Conservation (phyloP, 768 basidiomycete species). For the Chiua virens region DNA sequence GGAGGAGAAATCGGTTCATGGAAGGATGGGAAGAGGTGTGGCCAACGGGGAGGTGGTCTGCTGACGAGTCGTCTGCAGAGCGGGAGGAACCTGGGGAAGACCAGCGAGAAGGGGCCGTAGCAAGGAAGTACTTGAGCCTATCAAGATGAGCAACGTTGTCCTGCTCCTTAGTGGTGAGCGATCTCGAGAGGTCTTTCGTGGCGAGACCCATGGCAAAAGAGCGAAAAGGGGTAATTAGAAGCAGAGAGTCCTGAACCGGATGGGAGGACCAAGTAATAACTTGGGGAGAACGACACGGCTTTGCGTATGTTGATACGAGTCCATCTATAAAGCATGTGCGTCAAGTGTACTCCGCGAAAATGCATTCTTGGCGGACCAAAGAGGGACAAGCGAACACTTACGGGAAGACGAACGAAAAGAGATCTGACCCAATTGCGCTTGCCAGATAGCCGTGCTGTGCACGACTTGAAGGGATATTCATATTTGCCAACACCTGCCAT, state of each 20-base stretch:
- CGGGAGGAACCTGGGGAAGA: slow-evolving; percentile 36
- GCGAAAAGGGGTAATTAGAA: slow-evolving; percentile 9
- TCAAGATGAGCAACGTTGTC: slow-evolving; percentile 76
- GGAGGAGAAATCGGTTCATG: slow-evolving; percentile 84
- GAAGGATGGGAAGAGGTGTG: slow-evolving; percentile 67
- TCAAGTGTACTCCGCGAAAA: slow-evolving; percentile 24
- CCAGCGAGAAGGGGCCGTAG: slow-evolving; percentile 82
- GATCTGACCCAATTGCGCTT: slow-evolving; percentile 28
- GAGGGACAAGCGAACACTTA: slow-evolving; percentile 18
- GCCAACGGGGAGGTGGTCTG: slow-evolving; percentile 26
- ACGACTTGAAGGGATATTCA: slow-evolving; percentile 22
- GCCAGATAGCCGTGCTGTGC: slow-evolving; percentile 33
- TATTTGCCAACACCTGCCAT: slow-evolving; percentile 28
- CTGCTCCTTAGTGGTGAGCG: slow-evolving; percentile 62
- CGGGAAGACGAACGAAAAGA: slow-evolving; percentile 11
- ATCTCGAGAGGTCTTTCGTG: slow-evolving; percentile 36
- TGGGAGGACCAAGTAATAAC: slow-evolving; percentile 11
- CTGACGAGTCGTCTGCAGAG: slow-evolving; percentile 14
- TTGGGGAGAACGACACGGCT: slow-evolving; percentile 18
- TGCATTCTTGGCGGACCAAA: slow-evolving; percentile 17
- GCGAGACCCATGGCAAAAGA: slow-evolving; percentile 28
- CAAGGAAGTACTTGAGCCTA: slow-evolving; percentile 84
- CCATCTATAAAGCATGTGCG: slow-evolving; percentile 27
- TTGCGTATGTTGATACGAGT: slow-evolving; percentile 16
- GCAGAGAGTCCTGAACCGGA: background rate